These are phyloP conservation scores for Emergomyces orientalis DNA, from an alignment of 2,329 filamentous ascomycete species.

Conservation along the genomic window DNA sequence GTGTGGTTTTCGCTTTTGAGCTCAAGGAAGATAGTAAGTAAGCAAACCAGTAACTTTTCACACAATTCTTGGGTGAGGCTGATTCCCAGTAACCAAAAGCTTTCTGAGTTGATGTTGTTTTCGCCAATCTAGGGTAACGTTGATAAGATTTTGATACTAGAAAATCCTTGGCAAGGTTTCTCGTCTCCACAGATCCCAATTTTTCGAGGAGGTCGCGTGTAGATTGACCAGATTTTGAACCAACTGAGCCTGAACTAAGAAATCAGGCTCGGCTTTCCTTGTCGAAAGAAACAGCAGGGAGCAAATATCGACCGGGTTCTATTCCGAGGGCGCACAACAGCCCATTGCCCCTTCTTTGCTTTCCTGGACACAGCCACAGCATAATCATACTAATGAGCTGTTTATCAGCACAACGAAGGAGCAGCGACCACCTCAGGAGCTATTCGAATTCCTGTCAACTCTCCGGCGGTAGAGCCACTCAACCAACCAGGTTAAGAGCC, in stretches of 20 bases:
- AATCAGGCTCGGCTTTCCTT: neutral
- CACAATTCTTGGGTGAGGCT: neutral
- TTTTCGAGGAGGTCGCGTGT: neutral
- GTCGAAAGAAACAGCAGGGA: neutral
- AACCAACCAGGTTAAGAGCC: too few species aligned
- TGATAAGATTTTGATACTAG: neutral
- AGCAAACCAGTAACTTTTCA: neutral
- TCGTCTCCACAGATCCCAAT: neutral
- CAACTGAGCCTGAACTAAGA: neutral
- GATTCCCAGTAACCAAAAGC: neutral
- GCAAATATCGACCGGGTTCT: neutral
- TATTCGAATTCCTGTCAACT: too few species aligned
- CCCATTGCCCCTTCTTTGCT: neutral
- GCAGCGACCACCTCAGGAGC: too few species aligned
- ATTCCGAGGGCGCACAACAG: neutral
- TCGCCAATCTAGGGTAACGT: neutral
- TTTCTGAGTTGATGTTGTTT: neutral
- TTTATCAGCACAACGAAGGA: neutral
- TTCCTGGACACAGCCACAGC: neutral
- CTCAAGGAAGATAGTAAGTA: too few species aligned
- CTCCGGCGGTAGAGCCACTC: too few species aligned
- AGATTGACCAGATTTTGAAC: neutral
- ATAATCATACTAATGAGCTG: neutral
- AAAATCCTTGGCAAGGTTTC: too few species aligned
- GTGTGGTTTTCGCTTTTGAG: neutral